Evolutionary conservation across 768 basidiomycete genomes (phyloP), one percentile per base, ranked within the genome.

Genomic region (Termitomyces sp.): DNA sequence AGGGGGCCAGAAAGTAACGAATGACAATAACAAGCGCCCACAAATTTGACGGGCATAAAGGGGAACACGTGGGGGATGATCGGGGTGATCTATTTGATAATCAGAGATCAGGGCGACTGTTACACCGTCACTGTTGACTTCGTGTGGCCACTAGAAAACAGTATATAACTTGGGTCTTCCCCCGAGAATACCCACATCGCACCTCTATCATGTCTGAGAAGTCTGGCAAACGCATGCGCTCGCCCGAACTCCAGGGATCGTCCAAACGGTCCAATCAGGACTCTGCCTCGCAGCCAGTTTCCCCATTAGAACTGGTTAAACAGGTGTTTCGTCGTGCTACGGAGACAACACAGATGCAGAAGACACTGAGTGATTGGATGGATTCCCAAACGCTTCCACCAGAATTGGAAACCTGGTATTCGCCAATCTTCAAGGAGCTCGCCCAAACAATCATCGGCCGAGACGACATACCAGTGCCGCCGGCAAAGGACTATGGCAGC

Each of bases 321-420:
- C 5, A 16, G 13, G 3, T 53, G 12, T 48, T 24, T 15, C 46
- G 46, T 28, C 13, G 6, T 7, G 24, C 13, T 3, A 12, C 2
- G 24, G 7, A 32, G 2, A 3, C n/a, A n/a, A n/a, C n/a, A 8
- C 7, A 16, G 7, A 6, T 28, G 24, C 15, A 49, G 3, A 3
- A 4, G 7, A 3, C 0, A 28, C 13, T 49, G 13, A 0, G 0
- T 7, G 20, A 28, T n/a, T n/a, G n/a, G n/a, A n/a, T n/a, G n/a
- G n/a, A n/a, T n/a, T n/a, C n/a, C n/a, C n/a, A n/a, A n/a, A n/a
- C n/a, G n/a, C n/a, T n/a, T n/a, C n/a, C n/a, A n/a, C n/a, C n/a
- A n/a, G n/a, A n/a, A n/a, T n/a, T n/a, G n/a, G n/a, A n/a, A n/a
- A n/a, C n/a, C n/a, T n/a, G n/a, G n/a, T n/a, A n/a, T n/a, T 16